Base-by-base conservation (phyloP, 148 eudicot species). In the Agrostemma githago region DNA sequence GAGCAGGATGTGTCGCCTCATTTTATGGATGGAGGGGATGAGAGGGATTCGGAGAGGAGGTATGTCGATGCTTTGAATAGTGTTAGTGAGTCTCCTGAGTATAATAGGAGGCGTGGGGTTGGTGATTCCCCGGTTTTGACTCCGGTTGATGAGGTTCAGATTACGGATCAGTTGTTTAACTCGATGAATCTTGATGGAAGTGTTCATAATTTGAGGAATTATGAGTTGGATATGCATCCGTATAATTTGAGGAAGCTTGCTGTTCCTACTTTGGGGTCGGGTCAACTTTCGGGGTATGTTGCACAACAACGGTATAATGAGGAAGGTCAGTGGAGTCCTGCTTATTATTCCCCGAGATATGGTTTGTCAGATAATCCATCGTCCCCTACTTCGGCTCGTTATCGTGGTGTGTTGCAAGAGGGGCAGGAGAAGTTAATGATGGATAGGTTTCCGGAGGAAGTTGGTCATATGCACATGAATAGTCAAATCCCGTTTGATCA, bases 61-160 rank as follows among this genome's bases (percentile, higher is more conserved):
- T 94, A 91, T 78, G 97, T 95, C 51, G 98, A 95, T 85, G 98
- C 98, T 62, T 79, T 95, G 83, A 95, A 95, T 74, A 92, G 92
- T 82, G 89, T 89, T 62, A 88, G 78, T 79, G 98, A 94, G 42
- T 85, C 90, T 37, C 90, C 89, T 0, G 95, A 91, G 5, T 79
- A 76, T 41, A 77, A 76, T 41, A 77, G 88, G 83, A 84, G 83
- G 43, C 85, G 73, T 12, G 86, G 78, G 72, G 73, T 67, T 68
- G 66, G 71, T 72, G 97, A 89, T 71, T 85, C 84, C 16, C 81
- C 82, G 56, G 67, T 76, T 6, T 46, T 83, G 75, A 79, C 84
- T 26, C 80, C 85, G 5, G 77, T 78, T 3, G 92, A 89, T 68
- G 98, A 94, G 63, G 56, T 80, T 62, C 85, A 86, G 73, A 76